Evolutionary conservation across 2,329 filamentous ascomycete species (phyloP), one percentile per base, ranked within the genome.

Genomic region (Penicillium sp.): DNA sequence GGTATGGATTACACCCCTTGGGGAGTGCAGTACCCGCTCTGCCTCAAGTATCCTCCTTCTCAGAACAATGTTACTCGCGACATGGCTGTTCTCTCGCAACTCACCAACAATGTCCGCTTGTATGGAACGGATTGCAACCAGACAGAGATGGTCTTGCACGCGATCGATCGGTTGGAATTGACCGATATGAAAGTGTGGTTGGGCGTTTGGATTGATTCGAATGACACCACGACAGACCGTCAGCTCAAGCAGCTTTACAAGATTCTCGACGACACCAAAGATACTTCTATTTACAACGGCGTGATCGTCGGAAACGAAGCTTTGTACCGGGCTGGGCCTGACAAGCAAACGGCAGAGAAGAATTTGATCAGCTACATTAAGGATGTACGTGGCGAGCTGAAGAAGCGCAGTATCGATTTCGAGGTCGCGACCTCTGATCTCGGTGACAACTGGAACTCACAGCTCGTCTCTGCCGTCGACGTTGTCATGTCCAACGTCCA

Each of bases 101-200:
- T 97, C 36, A 96, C 91, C 53, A 92, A 96, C 68, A 87, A 86
- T 3, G 83, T 97, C 41, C 87, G 93, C 7, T 80, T 97, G 1
- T 97, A 97, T 69, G 93, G 93, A 43, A 97, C 91, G 10, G 93
- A 97, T 75, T 97, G 93, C 80, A 97, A 97, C 73, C 93, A 97
- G 74, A 97, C 93, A 0, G 84, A 96, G 71, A 94, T 97, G 89
- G 84, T 95, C 1, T 78, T 97, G 7, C 87, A 94, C 63, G 87
- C 92, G 17, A 87, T 97, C 62, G 80, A 89, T 51, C 81, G 81
- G 44, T 80, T 97, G 10, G 80, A 87, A 46, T 76, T 97, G 62
- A 78, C 72, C 23, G 81, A 88, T 48, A 85, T 96, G 77, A 96
- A 95, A 71, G 79, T 97, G 56, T 97, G 93, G 93, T 78, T 97